These are phyloP conservation scores for Aspergillus pseudonomiae DNA, from an alignment of 2,329 filamentous ascomycete genomes.

Conservation along the genomic window DNA sequence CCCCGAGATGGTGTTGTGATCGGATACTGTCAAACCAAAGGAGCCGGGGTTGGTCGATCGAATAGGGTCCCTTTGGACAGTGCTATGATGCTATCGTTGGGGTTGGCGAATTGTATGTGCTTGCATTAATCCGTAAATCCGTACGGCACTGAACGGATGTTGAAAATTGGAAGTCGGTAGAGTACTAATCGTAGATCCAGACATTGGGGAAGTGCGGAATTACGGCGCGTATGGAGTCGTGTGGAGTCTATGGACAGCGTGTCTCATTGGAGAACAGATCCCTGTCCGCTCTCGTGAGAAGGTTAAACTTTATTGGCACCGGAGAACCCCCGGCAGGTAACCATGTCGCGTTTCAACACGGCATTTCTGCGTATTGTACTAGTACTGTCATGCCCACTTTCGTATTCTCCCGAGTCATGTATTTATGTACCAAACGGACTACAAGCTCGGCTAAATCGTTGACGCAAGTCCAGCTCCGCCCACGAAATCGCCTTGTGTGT, in stretches of 20 bases:
- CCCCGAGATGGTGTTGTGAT: not conserved
- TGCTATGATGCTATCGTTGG: too few species aligned
- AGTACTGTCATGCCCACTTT: not conserved
- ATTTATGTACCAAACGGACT: too few species aligned
- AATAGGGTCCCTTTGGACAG: not conserved
- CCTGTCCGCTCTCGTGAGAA: not conserved
- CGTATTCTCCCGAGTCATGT: too few species aligned
- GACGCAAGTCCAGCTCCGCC: too few species aligned
- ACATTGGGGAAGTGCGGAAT: not conserved
- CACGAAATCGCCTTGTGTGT: too few species aligned
- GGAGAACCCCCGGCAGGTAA: not conserved
- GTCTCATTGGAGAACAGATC: not conserved
- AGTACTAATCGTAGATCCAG: not conserved
- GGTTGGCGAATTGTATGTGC: not conserved
- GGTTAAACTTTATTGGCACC: not conserved
- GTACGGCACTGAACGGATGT: not conserved
- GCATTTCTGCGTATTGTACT: not conserved
- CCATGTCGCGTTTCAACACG: not conserved
- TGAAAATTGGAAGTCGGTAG: not conserved
- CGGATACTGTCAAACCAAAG: not conserved
- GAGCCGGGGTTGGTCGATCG: not conserved
- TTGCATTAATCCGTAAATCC: constrained; percentile 1
- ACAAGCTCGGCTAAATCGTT: too few species aligned
- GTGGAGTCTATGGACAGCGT: too few species aligned
- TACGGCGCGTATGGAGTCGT: not conserved